Conservation (phyloP, 495 filamentous ascomycete species). For the Cercophora scortea region DNA sequence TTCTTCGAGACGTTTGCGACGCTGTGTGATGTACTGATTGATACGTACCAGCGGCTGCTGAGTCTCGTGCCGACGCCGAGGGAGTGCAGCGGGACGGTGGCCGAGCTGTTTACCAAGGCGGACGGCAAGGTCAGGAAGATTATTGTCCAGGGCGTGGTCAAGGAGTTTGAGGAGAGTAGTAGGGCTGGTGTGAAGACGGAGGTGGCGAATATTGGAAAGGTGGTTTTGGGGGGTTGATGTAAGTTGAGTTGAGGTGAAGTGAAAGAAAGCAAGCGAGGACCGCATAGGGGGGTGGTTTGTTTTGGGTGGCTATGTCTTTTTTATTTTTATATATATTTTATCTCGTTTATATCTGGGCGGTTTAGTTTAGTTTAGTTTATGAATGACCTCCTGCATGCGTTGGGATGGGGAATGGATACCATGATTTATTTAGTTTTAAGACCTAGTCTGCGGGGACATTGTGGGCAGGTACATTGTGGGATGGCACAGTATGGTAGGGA, state of each 20-base stretch:
- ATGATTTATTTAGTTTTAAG: too few relatives aligned
- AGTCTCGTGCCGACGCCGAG: constrained; percentile 57
- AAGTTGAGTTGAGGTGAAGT: too few relatives aligned
- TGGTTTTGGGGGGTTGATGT: constrained; percentile 89
- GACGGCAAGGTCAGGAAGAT: constrained; percentile 80
- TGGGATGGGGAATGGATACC: too few relatives aligned
- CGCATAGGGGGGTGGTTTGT: too few relatives aligned
- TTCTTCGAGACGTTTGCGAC: constrained; percentile 98
- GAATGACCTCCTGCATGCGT: too few relatives aligned
- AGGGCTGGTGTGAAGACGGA: constrained; percentile 68
- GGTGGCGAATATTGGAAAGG: constrained; percentile 72
- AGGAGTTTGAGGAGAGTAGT: constrained; percentile 88
- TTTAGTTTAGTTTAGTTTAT: neutral
- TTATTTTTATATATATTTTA: neutral
- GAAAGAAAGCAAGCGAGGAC: too few relatives aligned
- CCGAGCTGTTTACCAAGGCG: constrained; percentile 82
- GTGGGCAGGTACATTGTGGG: too few relatives aligned
- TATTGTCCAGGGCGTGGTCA: constrained; percentile 72
- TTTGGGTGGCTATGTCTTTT: neutral
- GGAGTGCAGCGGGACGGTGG: constrained; percentile 54
- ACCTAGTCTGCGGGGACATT: too few relatives aligned
- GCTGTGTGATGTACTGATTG: constrained; percentile 89
- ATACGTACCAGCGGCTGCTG: constrained; percentile 77
- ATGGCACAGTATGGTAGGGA: too few relatives aligned
- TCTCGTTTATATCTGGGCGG: neutral